Conservation (phyloP, 345 rosid species). For the Melaleuca alternifolia region DNA sequence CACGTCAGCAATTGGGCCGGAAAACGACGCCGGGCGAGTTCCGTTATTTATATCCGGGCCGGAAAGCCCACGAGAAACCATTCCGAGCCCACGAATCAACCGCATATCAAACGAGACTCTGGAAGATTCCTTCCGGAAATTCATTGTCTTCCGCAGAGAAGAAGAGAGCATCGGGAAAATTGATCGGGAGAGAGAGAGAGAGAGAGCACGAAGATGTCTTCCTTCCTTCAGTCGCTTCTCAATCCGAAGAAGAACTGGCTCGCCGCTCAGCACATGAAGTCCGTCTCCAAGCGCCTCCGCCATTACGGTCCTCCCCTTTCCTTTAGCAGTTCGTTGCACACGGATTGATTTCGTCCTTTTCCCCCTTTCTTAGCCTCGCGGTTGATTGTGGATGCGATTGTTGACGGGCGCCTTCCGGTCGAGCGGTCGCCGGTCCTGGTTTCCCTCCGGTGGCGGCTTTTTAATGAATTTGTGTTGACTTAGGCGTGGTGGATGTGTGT, state of each 20-base stretch:
- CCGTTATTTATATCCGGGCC: neutral
- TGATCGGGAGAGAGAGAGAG: neutral
- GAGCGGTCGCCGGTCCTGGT: too few relatives aligned
- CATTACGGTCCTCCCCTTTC: slow-evolving; percentile 39
- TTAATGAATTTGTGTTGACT: neutral
- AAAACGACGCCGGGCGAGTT: neutral
- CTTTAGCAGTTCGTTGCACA: neutral
- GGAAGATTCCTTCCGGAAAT: neutral
- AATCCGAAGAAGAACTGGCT: slow-evolving; percentile 73
- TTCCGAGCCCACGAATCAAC: neutral
- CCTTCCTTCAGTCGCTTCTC: slow-evolving; percentile 29
- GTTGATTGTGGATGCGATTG: neutral
- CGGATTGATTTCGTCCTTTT: neutral
- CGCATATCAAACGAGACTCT: neutral
- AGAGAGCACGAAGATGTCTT: slow-evolving; percentile 19
- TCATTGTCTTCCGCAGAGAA: neutral
- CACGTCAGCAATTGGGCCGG: neutral
- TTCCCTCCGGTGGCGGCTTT: neutral
- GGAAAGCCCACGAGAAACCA: neutral
- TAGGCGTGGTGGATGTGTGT: neutral
- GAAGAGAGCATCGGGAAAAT: neutral
- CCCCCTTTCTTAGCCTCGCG: neutral
- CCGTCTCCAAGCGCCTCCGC: slow-evolving; percentile 59
- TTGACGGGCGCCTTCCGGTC: neutral
- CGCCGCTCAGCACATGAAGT: slow-evolving; percentile 69